A percentile compares a stretch with the other conserved stretches of the same genome.
Conservation (phyloP, 192 early-diverging fungal genomes). For the Umbelopsis sp. region DNA sequence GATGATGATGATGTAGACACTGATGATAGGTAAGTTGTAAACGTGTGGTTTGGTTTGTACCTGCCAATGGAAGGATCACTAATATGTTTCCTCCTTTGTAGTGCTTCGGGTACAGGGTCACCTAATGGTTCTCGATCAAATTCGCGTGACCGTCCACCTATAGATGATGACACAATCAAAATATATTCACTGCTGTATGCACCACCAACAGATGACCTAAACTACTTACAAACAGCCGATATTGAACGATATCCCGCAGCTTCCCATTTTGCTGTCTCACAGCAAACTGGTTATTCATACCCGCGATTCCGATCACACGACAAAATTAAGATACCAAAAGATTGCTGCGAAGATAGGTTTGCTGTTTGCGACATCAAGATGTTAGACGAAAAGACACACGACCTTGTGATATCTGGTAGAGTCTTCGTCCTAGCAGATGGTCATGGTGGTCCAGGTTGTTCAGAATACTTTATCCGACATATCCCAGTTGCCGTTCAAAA, state of each 20-base stretch:
- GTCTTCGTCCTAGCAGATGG: slow-evolving; percentile 60
- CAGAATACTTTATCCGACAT: slow-evolving; percentile 49
- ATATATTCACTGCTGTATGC: slow-evolving; percentile 35
- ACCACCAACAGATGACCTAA: slow-evolving; percentile 24
- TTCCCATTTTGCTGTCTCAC: slow-evolving; percentile 50
- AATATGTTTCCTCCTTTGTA: background rate
- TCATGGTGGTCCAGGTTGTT: slow-evolving; percentile 58
- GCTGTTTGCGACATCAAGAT: slow-evolving; percentile 42
- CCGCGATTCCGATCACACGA: slow-evolving; percentile 52
- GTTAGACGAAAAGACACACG: slow-evolving; percentile 14
- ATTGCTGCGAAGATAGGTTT: slow-evolving; percentile 57
- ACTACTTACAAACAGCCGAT: slow-evolving; percentile 35
- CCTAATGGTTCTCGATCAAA: slow-evolving; percentile 18
- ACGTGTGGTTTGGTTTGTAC: background rate
- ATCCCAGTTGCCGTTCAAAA: slow-evolving; percentile 49
- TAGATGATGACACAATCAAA: slow-evolving; percentile 37
- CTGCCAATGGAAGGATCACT: background rate
- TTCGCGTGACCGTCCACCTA: slow-evolving; percentile 1
- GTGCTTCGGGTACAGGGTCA: slow-evolving; percentile 11
- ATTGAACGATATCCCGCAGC: slow-evolving; percentile 47
- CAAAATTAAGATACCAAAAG: slow-evolving; percentile 49
- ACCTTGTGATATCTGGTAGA: slow-evolving; percentile 36
- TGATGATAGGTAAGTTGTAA: background rate
- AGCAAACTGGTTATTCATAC: slow-evolving; percentile 62
- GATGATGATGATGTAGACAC: slow-evolving; percentile 30